Percentiles rank a stretch among this genome's conserved stretches.
These are phyloP conservation scores for Fusarium begoniae DNA, from an alignment of 2,329 filamentous ascomycete species.

Conservation along the genomic window DNA sequence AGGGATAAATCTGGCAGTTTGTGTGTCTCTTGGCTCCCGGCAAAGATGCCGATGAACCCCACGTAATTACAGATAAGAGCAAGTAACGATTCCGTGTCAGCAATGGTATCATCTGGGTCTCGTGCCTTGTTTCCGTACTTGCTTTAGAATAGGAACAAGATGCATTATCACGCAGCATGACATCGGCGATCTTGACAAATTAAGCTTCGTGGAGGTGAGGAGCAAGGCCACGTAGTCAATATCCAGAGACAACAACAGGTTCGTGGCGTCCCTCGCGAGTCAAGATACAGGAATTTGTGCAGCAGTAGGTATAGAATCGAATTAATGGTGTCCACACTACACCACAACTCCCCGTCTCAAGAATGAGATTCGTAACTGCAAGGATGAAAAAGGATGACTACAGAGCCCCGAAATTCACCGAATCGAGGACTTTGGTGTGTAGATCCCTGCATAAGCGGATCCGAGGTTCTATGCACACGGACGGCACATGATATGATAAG, in stretches of 20 bases:
- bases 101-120: background rate
- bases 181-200: background rate
- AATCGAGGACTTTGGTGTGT: background rate
- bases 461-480: background rate
- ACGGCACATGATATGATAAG: background rate
- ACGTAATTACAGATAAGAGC: background rate
- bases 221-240: background rate
- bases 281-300: background rate
- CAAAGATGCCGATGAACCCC: background rate
- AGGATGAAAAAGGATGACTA: background rate
- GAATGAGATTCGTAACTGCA: background rate
- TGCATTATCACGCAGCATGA: background rate
- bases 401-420: background rate
- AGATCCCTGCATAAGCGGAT: background rate
- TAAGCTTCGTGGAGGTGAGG: background rate
- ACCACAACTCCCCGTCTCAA: background rate
- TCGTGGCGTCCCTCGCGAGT: background rate
- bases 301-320: background rate
- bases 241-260: no score
- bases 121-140: background rate
- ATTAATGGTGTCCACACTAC: background rate
- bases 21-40: background rate
- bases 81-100: background rate
- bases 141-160: background rate
- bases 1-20: background rate